Base-by-base conservation (phyloP, 306 rosid genomes). In the Psophocarpus tetragonolobus region DNA sequence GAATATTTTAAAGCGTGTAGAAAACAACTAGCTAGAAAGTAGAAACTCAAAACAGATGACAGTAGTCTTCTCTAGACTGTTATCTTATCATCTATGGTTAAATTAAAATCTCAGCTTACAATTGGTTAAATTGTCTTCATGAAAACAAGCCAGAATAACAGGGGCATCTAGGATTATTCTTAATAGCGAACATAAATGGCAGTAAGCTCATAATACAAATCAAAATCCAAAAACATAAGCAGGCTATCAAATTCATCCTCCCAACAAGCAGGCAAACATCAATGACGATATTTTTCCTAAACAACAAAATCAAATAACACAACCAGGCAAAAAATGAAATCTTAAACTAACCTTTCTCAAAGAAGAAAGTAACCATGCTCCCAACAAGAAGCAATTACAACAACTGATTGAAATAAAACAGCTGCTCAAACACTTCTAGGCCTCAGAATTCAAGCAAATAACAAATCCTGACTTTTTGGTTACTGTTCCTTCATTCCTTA, bases 341-440 rank as follows among this genome's bases (percentile, higher is more conserved):
- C 68, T 54, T 27, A 35, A 72, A 83, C 88, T 85, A 75, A 91
- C 97, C 90, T 82, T 83, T 71, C 73, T 42, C 65, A 38, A 6
- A 23, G 74, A 73, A 47, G 85, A 42, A 74, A 29, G 30, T 44
- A 73, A 54, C 85, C 81, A 83, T 56, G 64, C 87, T 84, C 87
- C 90, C 11, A 44, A 27, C 54, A 76, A 75, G 83, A 80, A 81
- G 89, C 82, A 81, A 58, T 2, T 2, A 54, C 70, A 74, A 81
- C 86, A 81, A 81, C 39, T 68, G 81, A 83, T 74, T 53, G 82
- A 39, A 73, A 42, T 41, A 45, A 83, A 80, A 74, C 76, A 77
- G 83, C 89, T 85, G 80, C 72, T 66, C 85, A 67, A 70, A 81
- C 86, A 84, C 74, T 64, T 72, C 90, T 77, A 80, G 79, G 82